Percentiles rank a stretch among this genome's conserved stretches.
These are phyloP conservation scores for Dendrostoma leiphaemia DNA, from an alignment of 2,329 filamentous ascomycete genomes.

Conservation along the genomic window DNA sequence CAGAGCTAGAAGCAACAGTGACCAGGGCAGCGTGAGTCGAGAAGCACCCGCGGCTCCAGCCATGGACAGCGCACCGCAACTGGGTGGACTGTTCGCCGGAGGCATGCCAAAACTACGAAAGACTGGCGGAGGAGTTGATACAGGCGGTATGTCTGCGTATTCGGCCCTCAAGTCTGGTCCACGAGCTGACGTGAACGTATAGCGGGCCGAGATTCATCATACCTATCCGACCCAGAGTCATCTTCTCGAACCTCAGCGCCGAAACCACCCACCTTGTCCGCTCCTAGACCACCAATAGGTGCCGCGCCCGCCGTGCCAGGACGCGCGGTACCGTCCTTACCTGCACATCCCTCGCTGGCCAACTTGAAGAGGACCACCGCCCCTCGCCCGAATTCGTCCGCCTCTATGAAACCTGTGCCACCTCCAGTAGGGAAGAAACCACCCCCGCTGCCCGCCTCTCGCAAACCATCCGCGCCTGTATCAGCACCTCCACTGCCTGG, in stretches of 20 bases:
- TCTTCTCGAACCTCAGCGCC: conserved; percentile 47
- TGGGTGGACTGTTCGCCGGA: conserved; percentile 85
- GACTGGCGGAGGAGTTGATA: conserved; percentile 75
- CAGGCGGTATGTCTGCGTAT: conserved; percentile 52
- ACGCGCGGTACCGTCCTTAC: conserved; percentile 48
- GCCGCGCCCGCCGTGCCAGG: conserved; percentile 60
- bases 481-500: conserved; percentile 31
- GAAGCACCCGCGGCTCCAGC: conserved; percentile 36
- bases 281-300: conserved; percentile 58
- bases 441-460: conserved; percentile 58
- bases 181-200: conserved; percentile 22
- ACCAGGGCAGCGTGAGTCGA: conserved; percentile 58
- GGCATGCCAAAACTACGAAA: conserved; percentile 96
- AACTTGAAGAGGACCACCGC: conserved; percentile 58
- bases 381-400: conserved; percentile 58
- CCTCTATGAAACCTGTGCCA: conserved; percentile 66
- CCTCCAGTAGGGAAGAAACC: conserved; percentile 77
- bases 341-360: conserved; percentile 53
- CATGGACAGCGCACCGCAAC: conserved; percentile 68
- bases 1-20: conserved; percentile 81
- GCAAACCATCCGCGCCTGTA: conserved; percentile 51
- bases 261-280: conserved; percentile 50
- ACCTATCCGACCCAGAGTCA: conserved; percentile 77
- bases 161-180: too few relatives aligned
- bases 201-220: conserved; percentile 69